Evolutionary conservation across 2,329 filamentous ascomycete genomes (phyloP).

Genomic region (Sclerotinia sclerotiorum): DNA sequence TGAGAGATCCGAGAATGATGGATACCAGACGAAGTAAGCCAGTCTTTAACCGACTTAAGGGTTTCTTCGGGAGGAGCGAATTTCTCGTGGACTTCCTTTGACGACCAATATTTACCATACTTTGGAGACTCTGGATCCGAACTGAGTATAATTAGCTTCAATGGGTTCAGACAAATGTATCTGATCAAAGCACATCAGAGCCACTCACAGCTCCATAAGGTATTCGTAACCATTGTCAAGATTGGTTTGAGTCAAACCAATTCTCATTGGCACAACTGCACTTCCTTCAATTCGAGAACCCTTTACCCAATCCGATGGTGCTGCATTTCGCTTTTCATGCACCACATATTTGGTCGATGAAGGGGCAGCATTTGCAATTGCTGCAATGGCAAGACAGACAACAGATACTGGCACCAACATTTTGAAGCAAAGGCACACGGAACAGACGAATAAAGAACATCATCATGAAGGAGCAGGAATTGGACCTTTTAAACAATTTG

Average conservation of each 20-base stretch:
- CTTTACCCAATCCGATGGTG: constrained; percentile 30
- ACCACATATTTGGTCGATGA: constrained; percentile 25
- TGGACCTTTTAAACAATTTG: constrained; percentile 9
- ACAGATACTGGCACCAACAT: constrained; percentile 24
- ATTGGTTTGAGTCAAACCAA: constrained; percentile 48
- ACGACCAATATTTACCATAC: constrained; percentile 29
- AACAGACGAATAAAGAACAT: not conserved
- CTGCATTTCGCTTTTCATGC: constrained; percentile 29
- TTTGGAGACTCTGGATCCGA: constrained; percentile 33
- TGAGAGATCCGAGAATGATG: constrained; percentile 38
- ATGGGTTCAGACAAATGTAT: not conserved
- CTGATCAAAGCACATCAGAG: not conserved
- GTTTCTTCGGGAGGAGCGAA: constrained; percentile 40
- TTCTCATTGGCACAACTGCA: constrained; percentile 45
- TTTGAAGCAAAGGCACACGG: not conserved
- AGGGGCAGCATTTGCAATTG: constrained; percentile 26
- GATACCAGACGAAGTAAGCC: constrained; percentile 42
- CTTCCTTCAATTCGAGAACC: constrained; percentile 27
- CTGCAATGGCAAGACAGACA: constrained; percentile 24
- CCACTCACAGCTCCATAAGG: constrained; percentile 43
- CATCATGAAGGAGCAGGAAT: not conserved
- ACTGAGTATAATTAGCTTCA: constrained; percentile 13
- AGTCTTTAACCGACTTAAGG: constrained; percentile 39
- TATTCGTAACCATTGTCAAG: constrained; percentile 46
- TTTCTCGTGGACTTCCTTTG: constrained; percentile 31